Evolutionary conservation across 2,329 filamentous ascomycete species (phyloP).

Genomic region (Aspergillus ochraceus): DNA sequence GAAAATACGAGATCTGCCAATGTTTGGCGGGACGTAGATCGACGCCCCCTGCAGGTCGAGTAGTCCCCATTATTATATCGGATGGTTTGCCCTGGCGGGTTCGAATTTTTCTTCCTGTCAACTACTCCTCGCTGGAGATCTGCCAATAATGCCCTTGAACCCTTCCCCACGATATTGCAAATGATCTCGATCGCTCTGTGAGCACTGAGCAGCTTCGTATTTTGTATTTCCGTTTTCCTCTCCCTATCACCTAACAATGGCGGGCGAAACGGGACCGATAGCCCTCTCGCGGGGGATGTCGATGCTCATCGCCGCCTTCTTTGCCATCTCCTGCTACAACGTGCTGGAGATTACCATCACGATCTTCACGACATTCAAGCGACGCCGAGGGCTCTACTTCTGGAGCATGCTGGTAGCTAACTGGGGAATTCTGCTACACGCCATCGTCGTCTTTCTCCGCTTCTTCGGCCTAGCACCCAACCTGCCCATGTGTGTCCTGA

Average conservation of each 20-base stretch:
- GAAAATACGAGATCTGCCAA: not conserved
- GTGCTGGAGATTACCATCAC: constrained; percentile 45
- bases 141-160: not conserved
- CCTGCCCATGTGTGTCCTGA: constrained; percentile 2
- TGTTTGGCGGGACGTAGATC: not conserved
- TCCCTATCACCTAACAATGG: not conserved
- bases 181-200: not conserved
- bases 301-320: constrained; percentile 4
- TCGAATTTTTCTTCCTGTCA: not conserved
- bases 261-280: not conserved
- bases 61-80: not conserved
- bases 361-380: constrained; percentile 45
- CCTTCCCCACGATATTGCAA: not conserved
- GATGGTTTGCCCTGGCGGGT: not conserved
- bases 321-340: constrained; percentile 34
- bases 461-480: not conserved
- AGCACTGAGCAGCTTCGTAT: not conserved
- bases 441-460: constrained; percentile 23
- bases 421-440: constrained; percentile 35
- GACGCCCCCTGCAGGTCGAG: not conserved
- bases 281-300: not conserved
- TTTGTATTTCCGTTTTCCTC: no score
- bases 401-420: constrained; percentile 45
- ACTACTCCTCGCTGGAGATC: not conserved
- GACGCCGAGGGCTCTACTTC: constrained; percentile 47